Evolutionary conservation across 1,284 basidiomycete species (phyloP), one percentile per base, ranked within the genome.

Genomic region (Sphagnurus paluster): DNA sequence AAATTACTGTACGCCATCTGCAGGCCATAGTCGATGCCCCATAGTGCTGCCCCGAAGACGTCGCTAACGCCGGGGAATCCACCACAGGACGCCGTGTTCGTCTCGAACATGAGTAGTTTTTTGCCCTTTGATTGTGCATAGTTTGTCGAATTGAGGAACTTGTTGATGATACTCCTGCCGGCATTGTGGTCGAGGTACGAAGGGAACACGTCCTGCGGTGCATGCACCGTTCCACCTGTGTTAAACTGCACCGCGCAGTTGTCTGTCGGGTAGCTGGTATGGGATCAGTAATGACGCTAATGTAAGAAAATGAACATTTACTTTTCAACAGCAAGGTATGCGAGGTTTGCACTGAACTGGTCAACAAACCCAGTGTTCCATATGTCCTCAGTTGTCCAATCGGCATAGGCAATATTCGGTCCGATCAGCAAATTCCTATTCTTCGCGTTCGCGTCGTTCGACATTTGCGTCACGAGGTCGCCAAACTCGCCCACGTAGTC

Each of bases 31-130:
- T 87, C 85, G 23, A 84, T 45, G 0, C 69, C 79, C 90, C 90
- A 91, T 17, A 91, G 69, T 2, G 86, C 78, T 0, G 81, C 80
- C 2, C 79, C 84, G 56, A 87, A 91, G 17, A 74, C 77, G 59
- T 92, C 82, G 45, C 79, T 82, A 16, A 91, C 70, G 0, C 89
- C 89, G 1, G 78, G 67, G 61, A 92, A 90, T 7, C 90, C 90
- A 61, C 87, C 86, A 65, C 89, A 92, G 25, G 84, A 84, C 0
- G 86, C 90, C 0, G 87, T 84, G 66, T 92, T 92, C 8, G 84
- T 90, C 66, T 91, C 88, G 53, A 88, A 80, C 84, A 90, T 86
- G 35, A 87, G 50, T 44, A 87, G 66, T 2, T 76, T 75, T 57
- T 85, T 86, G 21, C 64, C 64, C 9, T 62, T 60, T 1, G 46